Conservation (phyloP, 1,284 basidiomycete genomes). For the Tilletiaria anomala region DNA sequence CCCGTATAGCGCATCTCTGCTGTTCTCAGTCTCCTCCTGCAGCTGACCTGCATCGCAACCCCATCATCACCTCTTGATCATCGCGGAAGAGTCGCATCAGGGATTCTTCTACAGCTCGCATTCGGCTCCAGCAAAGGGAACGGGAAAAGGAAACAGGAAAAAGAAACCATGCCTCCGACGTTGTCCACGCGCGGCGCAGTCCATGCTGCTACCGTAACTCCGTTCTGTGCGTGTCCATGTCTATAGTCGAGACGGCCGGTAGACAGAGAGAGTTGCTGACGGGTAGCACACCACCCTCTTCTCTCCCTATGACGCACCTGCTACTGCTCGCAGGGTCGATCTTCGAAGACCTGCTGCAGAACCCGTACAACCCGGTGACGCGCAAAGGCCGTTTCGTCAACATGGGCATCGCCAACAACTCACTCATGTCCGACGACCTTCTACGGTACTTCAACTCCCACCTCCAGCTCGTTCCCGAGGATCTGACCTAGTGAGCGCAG, state of each 20-base stretch:
- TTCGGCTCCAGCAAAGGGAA: too few relatives aligned
- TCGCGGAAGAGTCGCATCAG: too few relatives aligned
- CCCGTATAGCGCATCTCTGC: too few relatives aligned
- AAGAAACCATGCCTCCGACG: neutral
- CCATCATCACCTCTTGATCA: too few relatives aligned
- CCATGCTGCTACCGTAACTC: slow-evolving; percentile 1
- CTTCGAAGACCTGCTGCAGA: slow-evolving; percentile 8
- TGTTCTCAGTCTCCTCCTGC: too few relatives aligned
- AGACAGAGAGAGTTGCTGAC: too few relatives aligned
- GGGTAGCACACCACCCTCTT: neutral
- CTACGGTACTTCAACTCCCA: slow-evolving; percentile 1
- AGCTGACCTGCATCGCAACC: too few relatives aligned
- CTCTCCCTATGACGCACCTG: neutral
- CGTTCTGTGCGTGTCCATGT: too few relatives aligned
- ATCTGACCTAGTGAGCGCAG: slow-evolving; percentile 1
- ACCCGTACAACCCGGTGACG: slow-evolving; percentile 3
- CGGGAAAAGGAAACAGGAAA: too few relatives aligned
- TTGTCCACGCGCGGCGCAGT: neutral
- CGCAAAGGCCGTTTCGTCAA: slow-evolving; percentile 9
- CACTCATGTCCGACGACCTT: slow-evolving; percentile 8
- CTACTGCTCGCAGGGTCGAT: slow-evolving; percentile 4
- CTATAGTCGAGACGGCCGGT: too few relatives aligned
- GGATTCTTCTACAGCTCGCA: too few relatives aligned
- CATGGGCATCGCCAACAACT: slow-evolving; percentile 15
- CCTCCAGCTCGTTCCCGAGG: neutral